These are phyloP conservation scores for Wickerhamomyces ciferrii DNA, from an alignment of 805 yeast species.

Conservation along the genomic window DNA sequence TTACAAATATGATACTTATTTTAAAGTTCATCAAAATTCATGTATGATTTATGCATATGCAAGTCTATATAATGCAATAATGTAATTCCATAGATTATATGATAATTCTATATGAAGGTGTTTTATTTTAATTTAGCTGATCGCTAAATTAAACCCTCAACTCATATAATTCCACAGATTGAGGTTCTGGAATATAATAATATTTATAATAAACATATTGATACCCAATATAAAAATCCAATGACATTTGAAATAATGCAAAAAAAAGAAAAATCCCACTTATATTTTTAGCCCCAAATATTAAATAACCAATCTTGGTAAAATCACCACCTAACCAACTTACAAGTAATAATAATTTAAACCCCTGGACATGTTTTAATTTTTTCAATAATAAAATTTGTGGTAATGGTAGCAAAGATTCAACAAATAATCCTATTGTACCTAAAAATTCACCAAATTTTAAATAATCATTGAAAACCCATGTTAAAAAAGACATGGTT, in stretches of 20 bases:
- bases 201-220: conserved; percentile 65
- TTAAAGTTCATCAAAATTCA: neutral
- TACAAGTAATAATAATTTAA: conserved; percentile 65
- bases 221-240: conserved; percentile 67
- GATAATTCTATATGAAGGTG: neutral
- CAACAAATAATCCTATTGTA: conserved; percentile 61
- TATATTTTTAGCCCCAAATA: conserved; percentile 72
- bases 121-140: too few relatives aligned
- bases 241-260: conserved; percentile 70
- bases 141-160: conserved; percentile 4
- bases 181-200: conserved; percentile 17
- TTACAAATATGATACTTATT: too few relatives aligned
- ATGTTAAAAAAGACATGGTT: conserved; percentile 26
- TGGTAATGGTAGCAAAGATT: conserved; percentile 69
- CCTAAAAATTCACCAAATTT: conserved; percentile 50
- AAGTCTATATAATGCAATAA: too few relatives aligned
- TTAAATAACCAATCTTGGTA: conserved; percentile 65
- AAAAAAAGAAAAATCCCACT: conserved; percentile 62
- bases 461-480: conserved; percentile 29
- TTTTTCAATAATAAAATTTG: conserved; percentile 68
- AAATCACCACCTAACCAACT: conserved; percentile 91
- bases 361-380: conserved; percentile 67
- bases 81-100: too few relatives aligned
- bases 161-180: conserved; percentile 7
- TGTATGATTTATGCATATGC: too few relatives aligned